Evolutionary conservation across 2,329 filamentous ascomycete genomes (phyloP).

Genomic region (Fusarium sp.): DNA sequence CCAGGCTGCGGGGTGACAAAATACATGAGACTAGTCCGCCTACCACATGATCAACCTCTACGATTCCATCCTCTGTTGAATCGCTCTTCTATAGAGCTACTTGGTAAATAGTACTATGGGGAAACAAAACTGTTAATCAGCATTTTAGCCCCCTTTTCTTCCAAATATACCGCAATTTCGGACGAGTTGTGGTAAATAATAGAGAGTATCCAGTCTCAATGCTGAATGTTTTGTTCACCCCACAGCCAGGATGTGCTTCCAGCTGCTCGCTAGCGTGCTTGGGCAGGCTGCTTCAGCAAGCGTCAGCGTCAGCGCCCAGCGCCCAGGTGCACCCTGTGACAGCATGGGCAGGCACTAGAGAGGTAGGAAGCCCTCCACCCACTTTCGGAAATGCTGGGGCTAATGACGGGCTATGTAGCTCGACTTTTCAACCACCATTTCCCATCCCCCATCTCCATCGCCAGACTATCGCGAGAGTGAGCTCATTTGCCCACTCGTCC

Average conservation of each 20-base stretch:
- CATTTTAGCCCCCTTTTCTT: too few relatives aligned
- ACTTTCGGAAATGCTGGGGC: constrained; percentile 45
- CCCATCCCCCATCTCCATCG: constrained; percentile 39
- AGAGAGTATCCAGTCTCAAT: too few relatives aligned
- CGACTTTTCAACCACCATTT: constrained; percentile 47
- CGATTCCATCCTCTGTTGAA: too few relatives aligned
- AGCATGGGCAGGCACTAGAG: constrained; percentile 6
- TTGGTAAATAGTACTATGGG: too few relatives aligned
- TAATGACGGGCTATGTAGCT: constrained; percentile 26
- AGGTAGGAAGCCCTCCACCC: constrained; percentile 27
- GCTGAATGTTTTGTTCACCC: too few relatives aligned
- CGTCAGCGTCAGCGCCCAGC: constrained; percentile 37
- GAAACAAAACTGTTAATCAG: too few relatives aligned
- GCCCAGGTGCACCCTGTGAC: constrained; percentile 2
- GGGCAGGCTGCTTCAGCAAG: constrained; percentile 38
- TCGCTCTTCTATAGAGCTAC: too few relatives aligned
- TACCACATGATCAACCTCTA: too few relatives aligned
- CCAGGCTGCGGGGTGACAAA: not conserved
- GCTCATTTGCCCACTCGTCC: constrained; percentile 32
- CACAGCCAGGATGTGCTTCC: not conserved
- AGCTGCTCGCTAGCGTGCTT: constrained; percentile 5
- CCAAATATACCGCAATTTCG: too few relatives aligned
- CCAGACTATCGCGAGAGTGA: constrained; percentile 41
- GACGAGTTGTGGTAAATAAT: too few relatives aligned
- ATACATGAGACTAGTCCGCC: too few relatives aligned